Evolutionary conservation across 179 eudicot species (phyloP), one percentile per base, ranked within the genome.

Genomic region (Nepenthes alata): DNA sequence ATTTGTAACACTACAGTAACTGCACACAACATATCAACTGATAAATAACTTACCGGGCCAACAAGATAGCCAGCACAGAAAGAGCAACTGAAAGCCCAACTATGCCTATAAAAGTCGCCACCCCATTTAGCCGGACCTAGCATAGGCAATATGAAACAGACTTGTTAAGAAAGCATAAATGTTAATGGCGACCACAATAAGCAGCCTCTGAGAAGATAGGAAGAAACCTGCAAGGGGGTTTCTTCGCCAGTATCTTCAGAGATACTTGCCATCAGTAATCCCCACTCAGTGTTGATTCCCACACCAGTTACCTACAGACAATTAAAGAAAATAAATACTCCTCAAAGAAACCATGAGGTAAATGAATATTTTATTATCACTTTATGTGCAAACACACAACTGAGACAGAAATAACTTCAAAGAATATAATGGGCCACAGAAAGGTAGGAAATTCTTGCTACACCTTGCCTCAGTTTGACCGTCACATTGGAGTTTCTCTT

Each of bases 41-140:
- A 14, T 57, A 37, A 44, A 11, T 25, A 25, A 25, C 0, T 65
- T 13, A 41, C 41, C 98, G 81, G 53, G 67, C 61, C 68, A 89
- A 55, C 53, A 91, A 83, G 67, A 89, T 72, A 48, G 64, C 60
- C 38, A 86, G 80, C 72, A 91, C 96, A 63, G 71, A 75, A 56
- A 80, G 39, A 63, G 98, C 98, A 58, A 89, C 96, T 37, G 96
- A 35, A 36, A 91, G 86, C 57, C 98, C 98, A 53, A 91, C 91
- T 49, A 89, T 74, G 68, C 98, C 98, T 2, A 91, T 72, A 64
- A 91, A 91, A 37, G 95, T 89, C 57, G 96, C 95, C 66, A 86
- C 83, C 11, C 96, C 98, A 71, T 91, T 91, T 71, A 91, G 68
- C 47, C 98, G 91, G 57, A 91, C 95, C 97, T 91, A 68, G 44